Base-by-base conservation (phyloP, 2,329 filamentous ascomycete species). In the Monilinia laxa region DNA sequence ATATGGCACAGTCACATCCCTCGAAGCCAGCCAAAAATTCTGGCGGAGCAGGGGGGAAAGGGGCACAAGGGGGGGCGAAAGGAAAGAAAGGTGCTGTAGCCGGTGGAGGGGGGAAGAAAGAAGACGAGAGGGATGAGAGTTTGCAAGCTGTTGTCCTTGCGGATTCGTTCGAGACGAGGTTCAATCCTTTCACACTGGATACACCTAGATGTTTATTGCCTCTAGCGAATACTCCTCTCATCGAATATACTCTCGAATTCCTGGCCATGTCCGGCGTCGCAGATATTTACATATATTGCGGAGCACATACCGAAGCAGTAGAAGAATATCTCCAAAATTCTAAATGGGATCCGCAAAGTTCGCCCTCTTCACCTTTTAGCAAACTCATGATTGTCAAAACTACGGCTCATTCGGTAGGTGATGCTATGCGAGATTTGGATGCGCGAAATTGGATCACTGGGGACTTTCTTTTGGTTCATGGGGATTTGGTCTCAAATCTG, bases 191-290 rank as follows among this genome's bases (percentile, higher is more conserved):
- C 76, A 94, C 93, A 0, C 81, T 96, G 67, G 91, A 97, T 77
- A 90, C 86, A 72, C 95, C 95, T 76, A 86, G 95, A 83, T 98
- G 95, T 81, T 89, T 99, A 42, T 84, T 99, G 9, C 93, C 94
- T 14, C 84, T 99, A 68, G 95, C 92, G 68, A 98, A 98, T 78
- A 93, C 90, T 1, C 94, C 95, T 47, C 83, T 99, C 70, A 96
- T 99, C 80, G 95, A 99, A 79, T 98, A 99, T 78, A 98, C 94
- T 4, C 88, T 98, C 74, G 93, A 98, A 76, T 98, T 97, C 75
- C 87, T 99, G 0, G 93, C 93, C 71, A 94, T 94, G 84, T 93
- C 95, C 67, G 93, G 93, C 67, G 93, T 98, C n/a, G 88, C 95
- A 73, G 92, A 97, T 71, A 90, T 98, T 64, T 96, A 91, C 77